These are phyloP conservation scores for Alternaria dauci DNA, from an alignment of 2,329 filamentous ascomycete genomes.

Conservation along the genomic window DNA sequence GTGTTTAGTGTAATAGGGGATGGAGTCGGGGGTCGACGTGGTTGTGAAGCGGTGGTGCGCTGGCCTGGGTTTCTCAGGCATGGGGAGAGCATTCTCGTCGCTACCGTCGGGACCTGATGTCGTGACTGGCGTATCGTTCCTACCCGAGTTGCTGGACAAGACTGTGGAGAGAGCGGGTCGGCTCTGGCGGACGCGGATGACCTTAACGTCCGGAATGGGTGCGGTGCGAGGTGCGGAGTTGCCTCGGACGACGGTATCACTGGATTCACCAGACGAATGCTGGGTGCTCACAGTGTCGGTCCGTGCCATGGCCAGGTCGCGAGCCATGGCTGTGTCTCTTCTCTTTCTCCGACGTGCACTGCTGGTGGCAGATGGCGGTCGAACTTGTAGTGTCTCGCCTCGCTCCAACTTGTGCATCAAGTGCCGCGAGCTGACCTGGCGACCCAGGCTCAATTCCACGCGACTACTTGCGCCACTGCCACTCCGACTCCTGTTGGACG, in stretches of 20 bases:
- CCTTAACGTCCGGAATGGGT: slow-evolving; percentile 29
- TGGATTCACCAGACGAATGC: slow-evolving; percentile 35
- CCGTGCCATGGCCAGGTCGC: slow-evolving; percentile 27
- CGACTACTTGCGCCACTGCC: slow-evolving; percentile 53
- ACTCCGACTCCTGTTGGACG: slow-evolving; percentile 67
- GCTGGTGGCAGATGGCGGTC: slow-evolving; percentile 42
- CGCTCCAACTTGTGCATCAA: slow-evolving; percentile 48
- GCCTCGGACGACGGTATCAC: slow-evolving; percentile 33
- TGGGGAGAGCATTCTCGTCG: slow-evolving; percentile 27
- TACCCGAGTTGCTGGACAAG: slow-evolving; percentile 41
- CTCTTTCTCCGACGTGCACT: slow-evolving; percentile 41
- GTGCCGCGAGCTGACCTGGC: slow-evolving; percentile 51
- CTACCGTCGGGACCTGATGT: slow-evolving; percentile 2
- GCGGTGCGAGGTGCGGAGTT: slow-evolving; percentile 21
- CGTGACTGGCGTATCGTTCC: slow-evolving; percentile 5
- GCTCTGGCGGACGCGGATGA: slow-evolving; percentile 36
- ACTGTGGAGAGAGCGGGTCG: slow-evolving; percentile 48
- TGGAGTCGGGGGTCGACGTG: slow-evolving; percentile 35
- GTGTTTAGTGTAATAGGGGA: slow-evolving; percentile 30
- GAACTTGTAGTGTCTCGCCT: slow-evolving; percentile 43
- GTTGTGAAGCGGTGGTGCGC: slow-evolving; percentile 28
- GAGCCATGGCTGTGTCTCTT: slow-evolving; percentile 37
- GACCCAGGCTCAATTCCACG: slow-evolving; percentile 47
- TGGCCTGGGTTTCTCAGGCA: slow-evolving; percentile 22
- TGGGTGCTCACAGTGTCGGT: slow-evolving; percentile 32